These are phyloP conservation scores for Mycena rebaudengoi DNA, from an alignment of 768 basidiomycete species.

Conservation along the genomic window DNA sequence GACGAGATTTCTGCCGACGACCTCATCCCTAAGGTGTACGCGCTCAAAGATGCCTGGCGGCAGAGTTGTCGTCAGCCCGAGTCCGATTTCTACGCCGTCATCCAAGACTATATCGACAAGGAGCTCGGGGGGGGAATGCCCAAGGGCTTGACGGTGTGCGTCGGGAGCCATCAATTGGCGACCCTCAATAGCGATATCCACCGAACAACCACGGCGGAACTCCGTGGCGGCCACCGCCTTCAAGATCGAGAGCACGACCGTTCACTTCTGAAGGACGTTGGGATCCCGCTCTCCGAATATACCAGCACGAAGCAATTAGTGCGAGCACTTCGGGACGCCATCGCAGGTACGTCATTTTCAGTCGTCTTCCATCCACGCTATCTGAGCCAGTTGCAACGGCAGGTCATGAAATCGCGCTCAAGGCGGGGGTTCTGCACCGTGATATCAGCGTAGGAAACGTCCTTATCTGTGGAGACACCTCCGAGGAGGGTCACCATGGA, in stretches of 20 bases:
- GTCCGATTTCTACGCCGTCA: constrained; percentile 2
- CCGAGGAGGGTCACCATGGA: no score
- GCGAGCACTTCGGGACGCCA: background rate
- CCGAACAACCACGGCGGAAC: constrained; percentile 3
- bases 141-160: background rate
- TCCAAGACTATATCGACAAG: background rate
- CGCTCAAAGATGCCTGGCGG: constrained; percentile 13
- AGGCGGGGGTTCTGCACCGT: constrained; percentile 15
- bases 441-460: constrained; percentile 19
- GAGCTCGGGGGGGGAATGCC: background rate
- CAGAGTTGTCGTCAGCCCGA: constrained; percentile 14
- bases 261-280: background rate
- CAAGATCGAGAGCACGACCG: constrained; percentile 9
- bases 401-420: constrained; percentile 10
- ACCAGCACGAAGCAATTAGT: background rate
- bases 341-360: background rate
- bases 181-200: background rate
- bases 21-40: constrained; percentile 3
- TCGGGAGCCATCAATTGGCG: background rate
- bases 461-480: background rate
- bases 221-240: background rate
- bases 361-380: background rate
- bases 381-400: no score
- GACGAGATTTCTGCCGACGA: background rate
- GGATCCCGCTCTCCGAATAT: background rate